Evolutionary conservation across 192 early-diverging fungal species (phyloP), one percentile per base, ranked within the genome.

Genomic region (Cetraspora pellucida): DNA sequence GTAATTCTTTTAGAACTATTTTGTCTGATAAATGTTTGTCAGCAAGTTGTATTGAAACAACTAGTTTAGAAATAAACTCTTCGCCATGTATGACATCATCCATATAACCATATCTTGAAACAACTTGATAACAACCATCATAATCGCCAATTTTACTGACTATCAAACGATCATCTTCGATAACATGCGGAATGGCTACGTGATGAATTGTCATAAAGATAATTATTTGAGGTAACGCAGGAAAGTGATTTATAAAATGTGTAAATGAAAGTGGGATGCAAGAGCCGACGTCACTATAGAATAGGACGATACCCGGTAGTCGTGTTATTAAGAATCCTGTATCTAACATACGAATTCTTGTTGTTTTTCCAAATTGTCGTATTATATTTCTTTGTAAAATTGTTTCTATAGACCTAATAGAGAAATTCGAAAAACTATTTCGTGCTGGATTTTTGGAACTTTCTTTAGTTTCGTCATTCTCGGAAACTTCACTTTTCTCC

Each of bases 221-320:
- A 2, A 66, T 28, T 16, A 63, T 71, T 49, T 80, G 28, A 7
- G 68, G 79, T 28, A 76, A n/a, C 10, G 79, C 75, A 30, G 74
- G 68, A 25, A 77, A 77, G 21, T 67, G 75, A 9, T 73, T 28
- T 10, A 76, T 65, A 65, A 80, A 80, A 25, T 80, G 79, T 13
- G 37, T 45, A 59, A 71, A 80, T 7, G 64, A 64, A 7, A 68
- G 37, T 14, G 79, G 79, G 16, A 80, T 27, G 30, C 73, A 55
- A 31, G 58, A 57, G 6, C 72, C 72, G 3, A 44, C 46, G 10
- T 63, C 72, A 61, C 66, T 57, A 66, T 72, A 80, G 54, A 80
- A 49, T 21, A 80, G 8, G 5, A 67, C 77, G 17, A 80, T 47
- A 3, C 79, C 79, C 13, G 75, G 66, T 17, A 80, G 47, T n/a